Base-by-base conservation (phyloP, 2,329 filamentous ascomycete species). In the Eurotiales sp. region DNA sequence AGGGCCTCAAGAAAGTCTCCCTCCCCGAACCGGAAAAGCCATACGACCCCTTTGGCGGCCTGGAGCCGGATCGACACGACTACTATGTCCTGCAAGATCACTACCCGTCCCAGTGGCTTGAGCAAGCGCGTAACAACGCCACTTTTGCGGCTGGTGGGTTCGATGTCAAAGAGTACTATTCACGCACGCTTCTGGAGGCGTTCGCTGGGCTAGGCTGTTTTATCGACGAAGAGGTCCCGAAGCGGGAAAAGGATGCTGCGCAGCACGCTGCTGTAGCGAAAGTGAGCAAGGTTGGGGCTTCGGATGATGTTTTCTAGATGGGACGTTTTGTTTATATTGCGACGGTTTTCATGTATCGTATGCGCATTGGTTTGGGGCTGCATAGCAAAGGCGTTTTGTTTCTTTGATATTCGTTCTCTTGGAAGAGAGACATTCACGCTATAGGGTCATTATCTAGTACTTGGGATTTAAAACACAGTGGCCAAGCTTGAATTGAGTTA, bases 161-260 rank as follows among this genome's bases (percentile, higher is more conserved):
- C 70, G 85, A 86, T 61, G 75, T 92, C 39, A 76, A 81, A 29
- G 90, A 96, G 65, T 97, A 93, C 64, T 88, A 90, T 61, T 78
- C 84, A 7, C 79, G 91, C 21, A 85, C 88, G 21, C 74, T 99
- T 65, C 87, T 89, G 55, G 91, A 96, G 65, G 90, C 92, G 0
- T 97, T 96, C 71, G 84, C 88, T 0, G 93, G 95, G 0, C 69
- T 99, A 54, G 90, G 88, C 0, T 88, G 95, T 37, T 95, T 95
- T 60, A 77, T 99, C 37, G 86, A 82, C 30, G 90, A 96, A 41
- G 91, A 95, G 64, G 62, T 75, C 15, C 50, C 66, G 2, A 58
- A 64, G 32, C 59, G 68, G 37, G 62, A 69, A 36, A 56, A 63
- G 34, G 59, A 61, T 10, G 59, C 66, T 51, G 61, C 65, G 23